Base-by-base conservation (phyloP, 352 stramenopile genomes). In the Phytophthora tubulina region DNA sequence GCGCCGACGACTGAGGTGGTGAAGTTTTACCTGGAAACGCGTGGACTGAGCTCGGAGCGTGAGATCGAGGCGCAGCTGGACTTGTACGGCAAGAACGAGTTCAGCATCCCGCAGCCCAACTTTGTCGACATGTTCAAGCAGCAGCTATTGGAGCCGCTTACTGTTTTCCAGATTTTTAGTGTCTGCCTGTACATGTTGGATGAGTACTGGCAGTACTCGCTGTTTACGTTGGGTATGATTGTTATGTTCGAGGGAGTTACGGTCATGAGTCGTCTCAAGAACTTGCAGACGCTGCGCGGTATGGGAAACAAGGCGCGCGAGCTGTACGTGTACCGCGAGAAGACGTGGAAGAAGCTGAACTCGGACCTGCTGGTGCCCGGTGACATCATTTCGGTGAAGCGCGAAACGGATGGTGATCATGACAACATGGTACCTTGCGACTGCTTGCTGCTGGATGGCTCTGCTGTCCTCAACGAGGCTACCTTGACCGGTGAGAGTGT, bases 171-270 rank as follows among this genome's bases (percentile, higher is more conserved):
- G 89, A 86, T 99, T 54, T 98, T 99, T 53, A 99, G 97, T 73
- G 97, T 99, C 15, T 86, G 97, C 30, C 81, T 99, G 27, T 99
- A 99, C 92, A 98, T 95, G 82, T 84, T 99, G 13, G 98, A 99
- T 81, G 98, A 99, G 78, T 99, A 99, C 86, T 99, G 98, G 97
- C 97, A 99, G 80, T 99, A 99, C 84, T 97, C 96, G 33, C 81
- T 99, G n/a, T 99, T 99, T 70, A 99, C 98, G 48, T 84, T 99
- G 10, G 84, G 89, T 44, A 99, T 99, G 85, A 95, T 99, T 53
- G 75, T 99, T 53, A 90, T 99, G 77, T 99, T 99, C 67, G 98
- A 99, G 75, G 93, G 89, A 32, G 97, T 98, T 11, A 96, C 98
- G 2, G 97, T 98, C 11, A 93, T 97, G 57, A 97, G 98, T 73